Evolutionary conservation across 495 filamentous ascomycete genomes (phyloP).

Genomic region (Jackrogersella multiformis): DNA sequence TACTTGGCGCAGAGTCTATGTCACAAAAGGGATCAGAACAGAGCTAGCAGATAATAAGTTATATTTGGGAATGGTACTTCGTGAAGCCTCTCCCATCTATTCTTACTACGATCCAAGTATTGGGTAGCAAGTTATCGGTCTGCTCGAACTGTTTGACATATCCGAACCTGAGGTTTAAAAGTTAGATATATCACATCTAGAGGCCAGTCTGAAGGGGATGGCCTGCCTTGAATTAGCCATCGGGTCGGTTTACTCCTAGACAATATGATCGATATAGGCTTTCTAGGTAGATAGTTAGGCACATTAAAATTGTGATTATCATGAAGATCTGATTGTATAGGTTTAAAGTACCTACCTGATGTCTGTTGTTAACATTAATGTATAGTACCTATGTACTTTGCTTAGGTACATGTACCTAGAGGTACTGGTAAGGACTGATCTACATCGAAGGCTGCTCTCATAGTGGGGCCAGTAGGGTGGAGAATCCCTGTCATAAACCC

Average conservation of each 20-base stretch:
- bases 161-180: constrained; percentile 70
- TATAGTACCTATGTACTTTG: neutral
- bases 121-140: constrained; percentile 78
- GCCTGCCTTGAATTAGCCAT: constrained; percentile 63
- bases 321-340: neutral
- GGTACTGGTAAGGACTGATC: too few relatives aligned
- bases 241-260: neutral
- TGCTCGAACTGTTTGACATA: constrained; percentile 93
- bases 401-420: neutral
- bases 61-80: constrained; percentile 63
- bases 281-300: neutral
- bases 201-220: neutral
- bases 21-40: constrained; percentile 13
- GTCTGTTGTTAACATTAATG: too few relatives aligned
- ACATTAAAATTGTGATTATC: neutral
- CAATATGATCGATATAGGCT: neutral
- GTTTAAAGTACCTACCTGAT: neutral
- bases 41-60: neutral
- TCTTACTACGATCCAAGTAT: constrained; percentile 93
- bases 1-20: constrained; percentile 81
- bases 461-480: constrained; percentile 22
- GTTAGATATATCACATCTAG: constrained; percentile 36
- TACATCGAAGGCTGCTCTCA: neutral
- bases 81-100: constrained; percentile 94
- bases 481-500: constrained; percentile 16